These are phyloP conservation scores for Apiotrichum laibachii DNA, from an alignment of 1,284 basidiomycete species.

Conservation along the genomic window DNA sequence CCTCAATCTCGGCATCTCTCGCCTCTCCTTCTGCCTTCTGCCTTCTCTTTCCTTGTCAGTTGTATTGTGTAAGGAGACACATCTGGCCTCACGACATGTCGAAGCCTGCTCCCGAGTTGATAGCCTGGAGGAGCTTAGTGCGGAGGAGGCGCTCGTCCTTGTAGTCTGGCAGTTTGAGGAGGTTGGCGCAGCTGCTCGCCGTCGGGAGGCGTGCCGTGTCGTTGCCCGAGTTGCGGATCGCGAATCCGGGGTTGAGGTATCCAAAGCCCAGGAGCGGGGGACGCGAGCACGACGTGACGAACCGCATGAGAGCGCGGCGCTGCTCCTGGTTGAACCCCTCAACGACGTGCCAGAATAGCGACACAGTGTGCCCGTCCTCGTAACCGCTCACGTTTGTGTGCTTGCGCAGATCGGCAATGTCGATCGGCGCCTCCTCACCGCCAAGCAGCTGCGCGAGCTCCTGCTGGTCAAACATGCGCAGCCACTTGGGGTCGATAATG, in stretches of 20 bases:
- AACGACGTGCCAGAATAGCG: slow-evolving; percentile 67
- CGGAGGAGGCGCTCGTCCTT: slow-evolving; percentile 61
- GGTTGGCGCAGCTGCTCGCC: slow-evolving; percentile 68
- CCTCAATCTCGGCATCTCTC: too few species aligned
- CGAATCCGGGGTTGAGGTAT: slow-evolving; percentile 78
- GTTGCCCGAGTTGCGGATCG: slow-evolving; percentile 70
- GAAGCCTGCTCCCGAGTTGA: slow-evolving; percentile 80
- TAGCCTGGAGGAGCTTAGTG: slow-evolving; percentile 80
- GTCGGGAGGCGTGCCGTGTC: slow-evolving; percentile 72
- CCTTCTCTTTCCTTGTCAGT: too few species aligned
- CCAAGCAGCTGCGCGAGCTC: slow-evolving; percentile 83
- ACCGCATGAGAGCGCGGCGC: slow-evolving; percentile 70
- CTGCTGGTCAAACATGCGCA: slow-evolving; percentile 92
- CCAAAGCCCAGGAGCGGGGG: slow-evolving; percentile 85
- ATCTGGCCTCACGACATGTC: slow-evolving; percentile 66
- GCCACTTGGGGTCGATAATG: slow-evolving; percentile 85
- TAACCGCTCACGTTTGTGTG: slow-evolving; percentile 77
- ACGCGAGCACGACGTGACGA: slow-evolving; percentile 85
- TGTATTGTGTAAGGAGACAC: too few species aligned
- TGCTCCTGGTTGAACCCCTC: slow-evolving; percentile 60
- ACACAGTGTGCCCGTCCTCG: slow-evolving; percentile 68
- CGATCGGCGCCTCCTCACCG: slow-evolving; percentile 76
- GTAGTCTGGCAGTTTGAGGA: slow-evolving; percentile 59
- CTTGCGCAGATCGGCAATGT: slow-evolving; percentile 70
- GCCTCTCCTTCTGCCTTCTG: too few species aligned